Evolutionary conservation across 352 stramenopile species (phyloP).

Genomic region (Ophiocytium majus): DNA sequence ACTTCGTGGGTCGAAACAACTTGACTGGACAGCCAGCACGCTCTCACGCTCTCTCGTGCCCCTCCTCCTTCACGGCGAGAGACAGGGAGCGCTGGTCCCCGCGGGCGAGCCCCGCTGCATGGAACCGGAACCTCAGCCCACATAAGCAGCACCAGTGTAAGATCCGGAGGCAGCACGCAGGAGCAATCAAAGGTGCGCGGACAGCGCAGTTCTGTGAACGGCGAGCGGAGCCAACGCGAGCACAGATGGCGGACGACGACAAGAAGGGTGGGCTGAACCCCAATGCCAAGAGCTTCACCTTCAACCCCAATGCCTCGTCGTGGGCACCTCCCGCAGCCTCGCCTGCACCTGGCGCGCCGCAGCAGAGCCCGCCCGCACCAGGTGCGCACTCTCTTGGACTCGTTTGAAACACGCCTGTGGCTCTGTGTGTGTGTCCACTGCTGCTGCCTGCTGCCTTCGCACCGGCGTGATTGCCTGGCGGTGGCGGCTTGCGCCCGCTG

Average conservation of each 20-base stretch:
- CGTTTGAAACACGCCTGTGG: neutral
- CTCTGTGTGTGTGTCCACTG: neutral
- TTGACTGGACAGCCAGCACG: too few relatives aligned
- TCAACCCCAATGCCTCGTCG: slow-evolving; percentile 41
- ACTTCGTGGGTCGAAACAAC: too few relatives aligned
- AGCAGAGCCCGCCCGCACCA: neutral
- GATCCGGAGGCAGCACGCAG: too few relatives aligned
- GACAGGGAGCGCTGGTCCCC: too few relatives aligned
- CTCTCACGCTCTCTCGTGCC: too few relatives aligned
- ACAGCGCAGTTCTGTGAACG: too few relatives aligned
- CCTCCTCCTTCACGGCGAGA: too few relatives aligned
- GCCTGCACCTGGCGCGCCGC: neutral
- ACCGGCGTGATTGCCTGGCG: too few relatives aligned
- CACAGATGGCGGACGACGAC: slow-evolving; percentile 21
- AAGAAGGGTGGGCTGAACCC: slow-evolving; percentile 47
- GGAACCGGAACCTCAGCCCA: too few relatives aligned
- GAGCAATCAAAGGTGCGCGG: too few relatives aligned
- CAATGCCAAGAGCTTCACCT: slow-evolving; percentile 40
- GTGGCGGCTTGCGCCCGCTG: neutral
- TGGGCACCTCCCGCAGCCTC: slow-evolving; percentile 30
- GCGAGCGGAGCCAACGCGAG: neutral
- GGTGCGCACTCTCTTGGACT: neutral
- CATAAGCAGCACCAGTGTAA: too few relatives aligned
- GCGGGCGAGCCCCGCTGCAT: too few relatives aligned
- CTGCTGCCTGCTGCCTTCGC: neutral